Conservation (phyloP, 768 basidiomycete genomes). For the Ramaria sp. region DNA sequence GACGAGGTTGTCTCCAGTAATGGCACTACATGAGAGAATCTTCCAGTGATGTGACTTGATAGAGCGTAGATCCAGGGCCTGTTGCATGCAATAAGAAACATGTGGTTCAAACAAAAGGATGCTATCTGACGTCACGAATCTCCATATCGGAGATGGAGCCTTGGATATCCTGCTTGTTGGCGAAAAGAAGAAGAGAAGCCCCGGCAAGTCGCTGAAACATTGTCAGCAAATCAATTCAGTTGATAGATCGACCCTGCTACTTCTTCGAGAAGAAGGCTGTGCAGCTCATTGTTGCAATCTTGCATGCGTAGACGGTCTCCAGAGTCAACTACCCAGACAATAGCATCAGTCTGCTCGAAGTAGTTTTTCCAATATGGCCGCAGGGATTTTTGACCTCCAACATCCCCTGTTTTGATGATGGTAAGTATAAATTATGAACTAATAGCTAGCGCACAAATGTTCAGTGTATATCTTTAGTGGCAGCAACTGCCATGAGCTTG, state of each 20-base stretch:
- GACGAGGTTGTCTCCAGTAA: slow-evolving; percentile 77
- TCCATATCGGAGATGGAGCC: slow-evolving; percentile 76
- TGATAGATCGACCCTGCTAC: slow-evolving; percentile 35
- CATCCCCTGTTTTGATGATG: slow-evolving; percentile 66
- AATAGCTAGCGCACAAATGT: slow-evolving; percentile 25
- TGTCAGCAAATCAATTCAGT: slow-evolving; percentile 2
- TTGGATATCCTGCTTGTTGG: slow-evolving; percentile 94
- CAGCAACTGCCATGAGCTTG: slow-evolving; percentile 12
- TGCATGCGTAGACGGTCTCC: slow-evolving; percentile 81
- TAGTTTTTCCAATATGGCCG: slow-evolving; percentile 99
- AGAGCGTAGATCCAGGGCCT: slow-evolving; percentile 72
- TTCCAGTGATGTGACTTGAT: slow-evolving; percentile 88
- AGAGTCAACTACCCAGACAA: slow-evolving; percentile 99
- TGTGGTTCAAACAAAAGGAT: neutral
- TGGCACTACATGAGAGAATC: slow-evolving; percentile 86
- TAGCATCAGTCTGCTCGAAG: slow-evolving; percentile 95
- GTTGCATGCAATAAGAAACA: slow-evolving; percentile 5
- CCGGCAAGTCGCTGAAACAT: slow-evolving; percentile 70
- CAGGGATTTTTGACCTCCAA: slow-evolving; percentile 91
- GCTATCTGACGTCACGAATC: slow-evolving; percentile 63
- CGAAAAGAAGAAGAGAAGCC: slow-evolving; percentile 92
- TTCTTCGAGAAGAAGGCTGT: slow-evolving; percentile 81
- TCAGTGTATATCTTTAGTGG: slow-evolving; percentile 28
- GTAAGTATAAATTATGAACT: neutral
- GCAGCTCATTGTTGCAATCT: slow-evolving; percentile 84